Evolutionary conservation across 805 yeast species (phyloP).

Genomic region (Hanseniaspora jakobsenii): DNA sequence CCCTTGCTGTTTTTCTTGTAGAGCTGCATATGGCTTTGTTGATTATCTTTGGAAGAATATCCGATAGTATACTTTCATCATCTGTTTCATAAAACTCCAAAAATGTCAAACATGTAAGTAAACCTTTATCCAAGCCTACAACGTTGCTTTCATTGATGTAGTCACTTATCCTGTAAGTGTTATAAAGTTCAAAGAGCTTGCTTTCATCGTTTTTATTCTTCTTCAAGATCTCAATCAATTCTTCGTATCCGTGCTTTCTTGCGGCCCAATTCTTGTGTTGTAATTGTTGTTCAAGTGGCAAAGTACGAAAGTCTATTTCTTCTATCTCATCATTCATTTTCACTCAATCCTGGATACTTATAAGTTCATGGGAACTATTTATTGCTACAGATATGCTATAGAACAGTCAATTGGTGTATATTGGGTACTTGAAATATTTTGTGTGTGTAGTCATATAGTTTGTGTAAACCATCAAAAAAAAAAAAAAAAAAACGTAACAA

Average conservation of each 20-base stretch:
- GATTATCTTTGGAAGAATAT: conserved; percentile 29
- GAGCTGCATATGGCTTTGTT: conserved; percentile 7
- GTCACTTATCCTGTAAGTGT: conserved; percentile 38
- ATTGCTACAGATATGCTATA: no score
- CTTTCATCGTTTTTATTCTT: conserved; percentile 24
- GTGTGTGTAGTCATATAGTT: no score
- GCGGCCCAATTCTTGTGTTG: conserved; percentile 79
- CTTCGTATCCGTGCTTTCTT: conserved; percentile 67
- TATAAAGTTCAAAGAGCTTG: conserved; percentile 33
- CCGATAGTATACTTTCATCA: conserved; percentile 31
- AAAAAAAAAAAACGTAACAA: no score
- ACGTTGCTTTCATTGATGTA: conserved; percentile 72
- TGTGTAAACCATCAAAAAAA: no score
- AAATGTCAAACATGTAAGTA: conserved; percentile 42
- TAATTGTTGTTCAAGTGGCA: conserved; percentile 57
- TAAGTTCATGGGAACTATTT: no score
- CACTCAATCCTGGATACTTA: no score
- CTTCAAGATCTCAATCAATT: conserved; percentile 43
- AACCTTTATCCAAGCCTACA: conserved; percentile 80
- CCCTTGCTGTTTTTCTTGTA: conserved; percentile 4
- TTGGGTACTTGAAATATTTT: no score
- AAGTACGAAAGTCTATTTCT: conserved; percentile 48
- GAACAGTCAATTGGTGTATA: no score
- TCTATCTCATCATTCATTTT: no score
- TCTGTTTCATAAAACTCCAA: conserved; percentile 29